Conservation (phyloP, 192 early-diverging fungal genomes). For the Linnemannia exigua region DNA sequence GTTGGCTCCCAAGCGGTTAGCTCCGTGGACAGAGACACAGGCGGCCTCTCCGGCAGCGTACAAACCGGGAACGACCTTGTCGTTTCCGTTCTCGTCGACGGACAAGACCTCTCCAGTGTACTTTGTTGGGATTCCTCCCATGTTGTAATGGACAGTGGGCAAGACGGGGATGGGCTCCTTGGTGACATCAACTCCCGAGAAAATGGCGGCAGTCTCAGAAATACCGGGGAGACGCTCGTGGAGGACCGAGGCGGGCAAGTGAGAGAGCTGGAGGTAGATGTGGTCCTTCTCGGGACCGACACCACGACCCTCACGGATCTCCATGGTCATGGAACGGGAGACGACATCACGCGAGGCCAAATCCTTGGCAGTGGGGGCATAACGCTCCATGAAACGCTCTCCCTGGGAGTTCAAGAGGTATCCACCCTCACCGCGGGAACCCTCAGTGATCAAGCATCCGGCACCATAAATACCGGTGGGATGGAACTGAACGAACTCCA, state of each 20-base stretch:
- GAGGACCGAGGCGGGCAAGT: constrained; percentile 93
- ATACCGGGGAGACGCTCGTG: constrained; percentile 97
- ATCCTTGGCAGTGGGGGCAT: constrained; percentile 99
- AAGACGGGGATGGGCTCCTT: constrained; percentile 99
- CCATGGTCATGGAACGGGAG: constrained; percentile 98
- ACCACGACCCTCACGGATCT: constrained; percentile 98
- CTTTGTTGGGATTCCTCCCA: constrained; percentile 98
- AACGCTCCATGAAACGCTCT: constrained; percentile 99
- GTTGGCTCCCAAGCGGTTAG: constrained; percentile 98
- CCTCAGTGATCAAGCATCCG: constrained; percentile 98
- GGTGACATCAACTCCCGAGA: constrained; percentile 98
- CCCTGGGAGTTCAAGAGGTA: constrained; percentile 96
- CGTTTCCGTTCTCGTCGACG: constrained; percentile 84
- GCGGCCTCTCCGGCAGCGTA: constrained; percentile 99
- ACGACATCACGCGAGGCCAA: constrained; percentile 99
- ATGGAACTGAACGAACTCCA: constrained; percentile 99
- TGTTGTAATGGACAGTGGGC: constrained; percentile 99
- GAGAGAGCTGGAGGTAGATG: constrained; percentile 95
- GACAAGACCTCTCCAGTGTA: constrained; percentile 97
- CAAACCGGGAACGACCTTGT: constrained; percentile 94
- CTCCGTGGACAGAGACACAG: constrained; percentile 98
- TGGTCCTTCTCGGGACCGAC: constrained; percentile 97
- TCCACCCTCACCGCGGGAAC: constrained; percentile 95
- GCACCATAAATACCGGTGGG: constrained; percentile 99
- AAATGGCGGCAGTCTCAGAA: constrained; percentile 98